Percentiles rank a stretch among this genome's conserved stretches.
Evolutionary conservation across 1,139 yeast genomes (phyloP).

Genomic region (Kodamaea fungicola): DNA sequence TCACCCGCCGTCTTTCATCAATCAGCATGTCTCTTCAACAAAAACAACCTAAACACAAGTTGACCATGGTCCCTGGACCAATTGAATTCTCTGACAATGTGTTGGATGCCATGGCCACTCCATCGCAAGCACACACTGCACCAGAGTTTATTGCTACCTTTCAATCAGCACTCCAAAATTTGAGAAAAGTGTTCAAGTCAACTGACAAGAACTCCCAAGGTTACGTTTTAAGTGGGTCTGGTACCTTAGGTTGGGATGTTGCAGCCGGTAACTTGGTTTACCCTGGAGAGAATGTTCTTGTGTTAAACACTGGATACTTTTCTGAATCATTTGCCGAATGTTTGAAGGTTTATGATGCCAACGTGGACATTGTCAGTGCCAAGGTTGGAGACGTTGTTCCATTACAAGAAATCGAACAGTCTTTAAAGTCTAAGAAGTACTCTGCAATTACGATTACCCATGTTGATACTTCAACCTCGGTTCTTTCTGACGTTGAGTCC

Average conservation of each 20-base stretch:
- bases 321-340: constrained; percentile 84
- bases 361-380: constrained; percentile 66
- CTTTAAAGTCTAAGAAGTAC: constrained; percentile 52
- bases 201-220: constrained; percentile 67
- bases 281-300: constrained; percentile 69
- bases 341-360: constrained; percentile 67
- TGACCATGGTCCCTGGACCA: constrained; percentile 89
- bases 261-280: constrained; percentile 73
- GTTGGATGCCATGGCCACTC: constrained; percentile 76
- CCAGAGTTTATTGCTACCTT: constrained; percentile 79
- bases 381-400: constrained; percentile 72
- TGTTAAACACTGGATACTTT: constrained; percentile 90
- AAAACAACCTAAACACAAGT: constrained; percentile 48
- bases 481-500: constrained; percentile 66
- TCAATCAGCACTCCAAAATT: constrained; percentile 61
- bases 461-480: constrained; percentile 95
- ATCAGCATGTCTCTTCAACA: constrained; percentile 3
- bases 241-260: constrained; percentile 95
- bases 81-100: constrained; percentile 84
- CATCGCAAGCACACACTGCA: constrained; percentile 88
- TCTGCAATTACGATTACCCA: constrained; percentile 82
- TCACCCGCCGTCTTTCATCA: too few relatives aligned
- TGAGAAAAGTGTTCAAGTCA: constrained; percentile 74
- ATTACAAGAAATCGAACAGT: constrained; percentile 50
- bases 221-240: constrained; percentile 82